Conservation (phyloP, 768 basidiomycete genomes). For the Albatrellus ellisii region DNA sequence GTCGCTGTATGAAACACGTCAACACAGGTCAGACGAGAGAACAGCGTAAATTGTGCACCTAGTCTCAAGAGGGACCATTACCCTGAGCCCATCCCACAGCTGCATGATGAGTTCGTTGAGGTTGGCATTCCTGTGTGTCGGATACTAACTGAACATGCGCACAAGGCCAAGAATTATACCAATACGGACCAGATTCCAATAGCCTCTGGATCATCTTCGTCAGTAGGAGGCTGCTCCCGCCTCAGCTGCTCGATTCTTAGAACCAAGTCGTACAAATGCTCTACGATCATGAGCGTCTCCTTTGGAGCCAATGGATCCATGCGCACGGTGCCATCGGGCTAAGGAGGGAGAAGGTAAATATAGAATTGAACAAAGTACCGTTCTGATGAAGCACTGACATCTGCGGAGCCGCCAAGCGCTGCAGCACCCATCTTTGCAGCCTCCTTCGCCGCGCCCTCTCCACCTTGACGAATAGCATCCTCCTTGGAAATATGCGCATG, state of each 20-base stretch:
- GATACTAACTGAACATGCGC: slow-evolving; percentile 1
- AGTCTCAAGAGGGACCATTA: slow-evolving; percentile 89
- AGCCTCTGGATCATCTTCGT: slow-evolving; percentile 31
- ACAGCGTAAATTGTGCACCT: slow-evolving; percentile 36
- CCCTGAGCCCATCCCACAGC: slow-evolving; percentile 71
- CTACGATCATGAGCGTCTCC: slow-evolving; percentile 66
- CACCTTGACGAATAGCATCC: slow-evolving; percentile 27
- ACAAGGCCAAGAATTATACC: not conserved
- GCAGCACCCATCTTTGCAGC: slow-evolving; percentile 66
- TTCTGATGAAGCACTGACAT: slow-evolving; percentile 24
- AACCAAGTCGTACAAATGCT: slow-evolving; percentile 74
- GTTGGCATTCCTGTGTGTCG: slow-evolving; percentile 39
- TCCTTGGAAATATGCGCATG: slow-evolving; percentile 42
- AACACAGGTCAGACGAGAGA: not conserved
- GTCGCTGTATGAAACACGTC: slow-evolving; percentile 32
- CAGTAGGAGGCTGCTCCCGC: slow-evolving; percentile 59
- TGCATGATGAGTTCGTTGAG: slow-evolving; percentile 47
- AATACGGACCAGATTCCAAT: slow-evolving; percentile 29
- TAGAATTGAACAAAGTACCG: not conserved
- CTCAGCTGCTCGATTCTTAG: slow-evolving; percentile 78
- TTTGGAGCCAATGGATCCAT: slow-evolving; percentile 70
- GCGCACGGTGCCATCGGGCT: slow-evolving; percentile 52
- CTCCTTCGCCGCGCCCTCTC: slow-evolving; percentile 52
- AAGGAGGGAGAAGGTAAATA: not conserved
- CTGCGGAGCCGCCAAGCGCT: slow-evolving; percentile 48